These are phyloP conservation scores for Annulohypoxylon nitens DNA, from an alignment of 495 filamentous ascomycete genomes.

Conservation along the genomic window DNA sequence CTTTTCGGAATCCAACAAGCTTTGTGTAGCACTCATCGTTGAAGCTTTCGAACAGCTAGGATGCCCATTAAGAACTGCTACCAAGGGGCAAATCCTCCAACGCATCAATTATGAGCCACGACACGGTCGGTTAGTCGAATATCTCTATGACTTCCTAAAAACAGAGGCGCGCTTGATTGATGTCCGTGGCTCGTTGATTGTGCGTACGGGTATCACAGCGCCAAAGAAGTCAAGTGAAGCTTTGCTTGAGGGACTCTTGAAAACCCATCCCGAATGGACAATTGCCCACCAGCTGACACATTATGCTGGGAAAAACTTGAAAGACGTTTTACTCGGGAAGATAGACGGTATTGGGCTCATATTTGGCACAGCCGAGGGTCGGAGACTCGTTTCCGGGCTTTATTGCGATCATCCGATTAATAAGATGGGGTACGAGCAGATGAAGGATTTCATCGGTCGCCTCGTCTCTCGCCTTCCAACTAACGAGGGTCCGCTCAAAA, in stretches of 20 bases:
- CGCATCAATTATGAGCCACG: not conserved
- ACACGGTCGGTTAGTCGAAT: not conserved
- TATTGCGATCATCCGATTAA: not conserved
- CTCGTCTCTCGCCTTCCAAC: not conserved
- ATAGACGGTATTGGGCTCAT: not conserved
- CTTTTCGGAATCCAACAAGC: constrained; percentile 1
- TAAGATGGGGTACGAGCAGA: constrained; percentile 2
- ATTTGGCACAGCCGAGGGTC: not conserved
- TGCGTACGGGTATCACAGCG: not conserved
- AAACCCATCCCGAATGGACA: not conserved
- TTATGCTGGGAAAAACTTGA: not conserved
- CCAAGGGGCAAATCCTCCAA: not conserved
- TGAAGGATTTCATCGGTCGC: not conserved
- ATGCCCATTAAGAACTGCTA: not conserved
- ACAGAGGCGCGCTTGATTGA: not conserved
- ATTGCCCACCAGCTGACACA: not conserved
- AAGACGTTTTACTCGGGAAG: not conserved
- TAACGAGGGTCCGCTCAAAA: not conserved
- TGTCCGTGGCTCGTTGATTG: not conserved
- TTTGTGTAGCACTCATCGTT: not conserved
- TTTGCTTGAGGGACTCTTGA: not conserved
- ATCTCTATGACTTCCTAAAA: not conserved
- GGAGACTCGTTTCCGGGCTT: not conserved
- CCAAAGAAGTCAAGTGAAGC: constrained; percentile 1
- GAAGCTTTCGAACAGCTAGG: not conserved